phyloP scores from a whole-genome alignment of 2,329 filamentous ascomycete species.

The Parastagonospora nodorum region DNA sequence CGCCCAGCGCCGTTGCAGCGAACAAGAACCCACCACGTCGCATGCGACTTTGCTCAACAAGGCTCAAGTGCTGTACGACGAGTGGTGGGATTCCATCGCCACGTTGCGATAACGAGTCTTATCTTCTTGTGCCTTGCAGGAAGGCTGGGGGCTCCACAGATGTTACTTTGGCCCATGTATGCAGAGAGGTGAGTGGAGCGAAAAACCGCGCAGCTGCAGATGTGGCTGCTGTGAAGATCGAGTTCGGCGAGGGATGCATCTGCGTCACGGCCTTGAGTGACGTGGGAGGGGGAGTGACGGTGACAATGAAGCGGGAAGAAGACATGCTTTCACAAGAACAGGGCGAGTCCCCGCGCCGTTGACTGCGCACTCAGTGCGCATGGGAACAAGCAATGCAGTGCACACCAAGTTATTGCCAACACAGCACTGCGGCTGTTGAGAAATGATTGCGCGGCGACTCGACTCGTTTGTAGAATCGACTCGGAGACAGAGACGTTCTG shows the following conservation, averaged over 20 bases:
- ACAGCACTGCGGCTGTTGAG: constrained; percentile 14
- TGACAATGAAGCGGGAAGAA: constrained; percentile 2
- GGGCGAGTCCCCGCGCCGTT: not conserved
- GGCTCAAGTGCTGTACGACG: constrained; percentile 7
- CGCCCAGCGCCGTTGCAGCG: not conserved
- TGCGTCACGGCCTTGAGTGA: constrained; percentile 22
- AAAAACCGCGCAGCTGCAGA: constrained; percentile 20
- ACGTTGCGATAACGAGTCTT: constrained; percentile 29
- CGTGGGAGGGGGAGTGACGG: not conserved
- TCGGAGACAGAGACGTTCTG: constrained; percentile 26
- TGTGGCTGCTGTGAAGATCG: constrained; percentile 9
- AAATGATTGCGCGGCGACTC: constrained; percentile 18
- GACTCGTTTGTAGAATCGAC: constrained; percentile 15
- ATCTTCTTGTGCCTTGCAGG: constrained; percentile 24
- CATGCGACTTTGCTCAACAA: constrained; percentile 15
- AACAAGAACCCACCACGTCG: constrained; percentile 27
- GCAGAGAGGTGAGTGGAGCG: constrained; percentile 21
- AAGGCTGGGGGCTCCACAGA: constrained; percentile 23
- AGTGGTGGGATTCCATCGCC: constrained; percentile 21
- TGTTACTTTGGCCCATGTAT: constrained; percentile 21
- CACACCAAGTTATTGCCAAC: constrained; percentile 1
- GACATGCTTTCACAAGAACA: not conserved
- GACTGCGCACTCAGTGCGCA: too few relatives aligned
- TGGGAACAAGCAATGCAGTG: too few relatives aligned
- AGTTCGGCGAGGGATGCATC: constrained; percentile 7